Evolutionary conservation across 305 asterid genomes (phyloP), one percentile per base, ranked within the genome.

Genomic region (Fraxinus velutina): DNA sequence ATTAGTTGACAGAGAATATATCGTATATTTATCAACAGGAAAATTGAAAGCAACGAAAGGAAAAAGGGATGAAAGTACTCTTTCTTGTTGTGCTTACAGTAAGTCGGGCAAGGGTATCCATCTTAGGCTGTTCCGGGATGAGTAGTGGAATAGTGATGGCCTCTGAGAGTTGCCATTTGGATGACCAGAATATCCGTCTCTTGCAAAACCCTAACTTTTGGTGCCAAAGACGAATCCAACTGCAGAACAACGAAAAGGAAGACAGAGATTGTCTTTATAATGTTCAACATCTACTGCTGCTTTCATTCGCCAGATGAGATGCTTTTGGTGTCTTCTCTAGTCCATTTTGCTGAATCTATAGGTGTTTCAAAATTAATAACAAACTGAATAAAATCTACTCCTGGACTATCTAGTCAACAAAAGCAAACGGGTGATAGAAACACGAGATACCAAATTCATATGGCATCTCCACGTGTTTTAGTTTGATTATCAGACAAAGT

Each of bases 81-180:
- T 37, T 89, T 91, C 82, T 73, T 84, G 83, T 92, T 93, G 87
- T 92, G 94, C 81, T 90, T 88, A 0, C 90, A 3, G 98, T 97
- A 81, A 92, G 92, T 77, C 81, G 90, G 71, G 96, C 96, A 66
- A 93, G 92, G 81, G 79, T 84, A 13, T 91, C 88, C 84, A 87
- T 76, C 79, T 91, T 93, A 7, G n/a, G 57, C 84, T 77, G 29
- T 83, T 83, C 70, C 52, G 71, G 34, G 62, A 50, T 50, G 60
- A 50, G 88, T 47, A 21, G 30, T 32, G 74, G 89, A 87, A 83
- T 85, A 90, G 10, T 24, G 78, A 21, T 87, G 78, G 70, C 93
- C 93, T 60, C 97, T 97, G 13, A 89, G 87, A 55, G 92, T 84
- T 36, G 94, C 87, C 97, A 91, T 93, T 22, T 78, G 72, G 12